Conservation (phyloP, 805 yeast species). For the Nakazawaea ernobii region DNA sequence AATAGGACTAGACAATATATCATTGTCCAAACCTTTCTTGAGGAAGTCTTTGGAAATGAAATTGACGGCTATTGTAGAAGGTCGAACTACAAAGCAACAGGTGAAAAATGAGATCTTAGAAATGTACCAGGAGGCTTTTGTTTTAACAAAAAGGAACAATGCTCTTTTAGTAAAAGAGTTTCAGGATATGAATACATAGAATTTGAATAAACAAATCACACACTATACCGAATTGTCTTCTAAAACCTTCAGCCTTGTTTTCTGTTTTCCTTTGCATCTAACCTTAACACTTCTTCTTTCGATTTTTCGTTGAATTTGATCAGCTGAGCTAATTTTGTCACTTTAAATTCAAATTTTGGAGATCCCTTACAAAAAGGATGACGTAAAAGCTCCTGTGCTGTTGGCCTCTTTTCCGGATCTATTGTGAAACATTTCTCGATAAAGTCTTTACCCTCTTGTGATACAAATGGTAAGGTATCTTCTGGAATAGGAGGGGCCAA, state of each 20-base stretch:
- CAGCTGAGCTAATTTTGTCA: slow-evolving; percentile 50
- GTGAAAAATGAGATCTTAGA: slow-evolving; percentile 52
- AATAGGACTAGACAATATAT: slow-evolving; percentile 63
- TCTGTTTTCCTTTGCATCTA: slow-evolving; percentile 6
- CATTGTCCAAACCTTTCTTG: slow-evolving; percentile 84
- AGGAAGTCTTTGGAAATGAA: slow-evolving; percentile 70
- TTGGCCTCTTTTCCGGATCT: slow-evolving; percentile 76
- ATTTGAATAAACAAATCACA: neutral
- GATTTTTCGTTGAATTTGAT: slow-evolving; percentile 34
- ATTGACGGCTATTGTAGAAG: slow-evolving; percentile 64
- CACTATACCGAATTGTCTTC: neutral
- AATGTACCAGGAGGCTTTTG: slow-evolving; percentile 59
- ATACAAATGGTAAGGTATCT: slow-evolving; percentile 65
- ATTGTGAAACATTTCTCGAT: slow-evolving; percentile 72
- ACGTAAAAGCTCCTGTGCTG: slow-evolving; percentile 75
- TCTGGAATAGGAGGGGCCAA: slow-evolving; percentile 95
- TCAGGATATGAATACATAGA: neutral
- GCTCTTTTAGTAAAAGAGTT: slow-evolving; percentile 30
- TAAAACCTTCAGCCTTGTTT: neutral
- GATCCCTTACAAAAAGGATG: slow-evolving; percentile 63
- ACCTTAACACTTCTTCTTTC: slow-evolving; percentile 5
- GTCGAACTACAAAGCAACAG: slow-evolving; percentile 42
- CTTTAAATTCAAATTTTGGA: slow-evolving; percentile 39
- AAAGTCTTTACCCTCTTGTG: slow-evolving; percentile 62
- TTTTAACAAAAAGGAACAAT: slow-evolving; percentile 36